Evolutionary conservation across 2,329 filamentous ascomycete genomes (phyloP).

Genomic region (Aspergillus sp.): DNA sequence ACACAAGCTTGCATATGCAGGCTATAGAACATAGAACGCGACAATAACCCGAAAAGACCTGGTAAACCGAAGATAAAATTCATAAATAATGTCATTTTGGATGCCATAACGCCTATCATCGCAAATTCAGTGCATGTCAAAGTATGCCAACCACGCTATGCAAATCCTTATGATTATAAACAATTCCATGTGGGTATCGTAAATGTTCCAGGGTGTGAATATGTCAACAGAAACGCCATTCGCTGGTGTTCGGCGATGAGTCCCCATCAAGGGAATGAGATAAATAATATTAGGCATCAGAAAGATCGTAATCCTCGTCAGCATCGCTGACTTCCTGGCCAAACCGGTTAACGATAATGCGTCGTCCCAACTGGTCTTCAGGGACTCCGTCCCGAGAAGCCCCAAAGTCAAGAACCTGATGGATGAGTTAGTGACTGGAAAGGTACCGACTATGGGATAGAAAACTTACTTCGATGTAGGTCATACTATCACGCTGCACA

Average conservation of each 20-base stretch:
- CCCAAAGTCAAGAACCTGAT: conserved; percentile 92
- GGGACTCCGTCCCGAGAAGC: conserved; percentile 85
- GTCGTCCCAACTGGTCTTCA: conserved; percentile 71
- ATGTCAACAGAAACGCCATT: conserved; percentile 14
- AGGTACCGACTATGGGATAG: not conserved
- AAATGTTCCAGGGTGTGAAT: conserved; percentile 23
- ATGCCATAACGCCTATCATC: conserved; percentile 35
- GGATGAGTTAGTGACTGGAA: conserved; percentile 14
- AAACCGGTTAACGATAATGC: conserved; percentile 57
- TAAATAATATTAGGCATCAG: conserved; percentile 16
- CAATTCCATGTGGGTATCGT: conserved; percentile 39
- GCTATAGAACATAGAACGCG: conserved; percentile 11
- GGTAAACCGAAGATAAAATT: conserved; percentile 10
- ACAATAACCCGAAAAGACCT: conserved; percentile 4
- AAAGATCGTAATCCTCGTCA: conserved; percentile 34
- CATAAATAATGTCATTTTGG: conserved; percentile 16
- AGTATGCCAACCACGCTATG: conserved; percentile 41
- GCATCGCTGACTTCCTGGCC: conserved; percentile 38
- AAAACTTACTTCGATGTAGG: conserved; percentile 84
- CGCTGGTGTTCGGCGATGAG: conserved; percentile 1
- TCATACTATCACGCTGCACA: conserved; percentile 87
- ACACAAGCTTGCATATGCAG: not conserved
- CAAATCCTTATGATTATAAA: conserved; percentile 30
- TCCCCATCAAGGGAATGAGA: not conserved
- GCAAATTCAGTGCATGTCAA: conserved; percentile 31